Conservation (phyloP, 805 yeast genomes). For the Yarrowia sp. region DNA sequence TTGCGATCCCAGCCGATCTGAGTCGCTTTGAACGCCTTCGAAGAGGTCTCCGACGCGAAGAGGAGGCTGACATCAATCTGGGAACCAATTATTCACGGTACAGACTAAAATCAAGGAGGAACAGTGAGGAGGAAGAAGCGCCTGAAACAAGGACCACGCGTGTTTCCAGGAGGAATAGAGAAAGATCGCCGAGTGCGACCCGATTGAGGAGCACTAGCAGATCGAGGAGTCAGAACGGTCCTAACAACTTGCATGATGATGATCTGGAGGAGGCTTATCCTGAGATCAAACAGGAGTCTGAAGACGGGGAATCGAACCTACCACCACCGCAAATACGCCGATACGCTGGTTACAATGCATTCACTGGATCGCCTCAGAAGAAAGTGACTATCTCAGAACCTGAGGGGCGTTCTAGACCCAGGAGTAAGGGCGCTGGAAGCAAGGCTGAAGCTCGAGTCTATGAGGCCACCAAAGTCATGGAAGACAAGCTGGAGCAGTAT, state of each 20-base stretch:
- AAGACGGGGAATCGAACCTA: neutral
- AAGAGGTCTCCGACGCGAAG: conserved; percentile 17
- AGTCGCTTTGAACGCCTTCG: conserved; percentile 18
- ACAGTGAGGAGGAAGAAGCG: neutral
- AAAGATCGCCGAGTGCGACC: neutral
- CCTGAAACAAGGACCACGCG: conserved; percentile 12
- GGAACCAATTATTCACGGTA: conserved; percentile 14
- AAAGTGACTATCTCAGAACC: conserved; percentile 15
- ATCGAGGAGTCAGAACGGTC: neutral
- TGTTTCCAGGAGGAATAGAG: neutral
- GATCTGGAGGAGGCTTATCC: conserved; percentile 3
- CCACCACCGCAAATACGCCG: conserved; percentile 12
- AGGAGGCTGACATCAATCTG: conserved; percentile 23
- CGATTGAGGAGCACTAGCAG: conserved; percentile 5
- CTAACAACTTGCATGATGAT: neutral
- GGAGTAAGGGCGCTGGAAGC: neutral
- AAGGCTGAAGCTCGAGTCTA: neutral
- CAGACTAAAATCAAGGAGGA: conserved; percentile 1
- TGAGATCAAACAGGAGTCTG: conserved; percentile 1
- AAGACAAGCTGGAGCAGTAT: conserved; percentile 16
- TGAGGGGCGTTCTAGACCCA: neutral
- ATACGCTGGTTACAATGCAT: conserved; percentile 24
- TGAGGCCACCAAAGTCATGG: neutral
- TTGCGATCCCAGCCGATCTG: conserved; percentile 11
- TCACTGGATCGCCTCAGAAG: conserved; percentile 20